Evolutionary conservation across 176 grass and related monocot species (phyloP).

Genomic region (Calamus simplicifolius): DNA sequence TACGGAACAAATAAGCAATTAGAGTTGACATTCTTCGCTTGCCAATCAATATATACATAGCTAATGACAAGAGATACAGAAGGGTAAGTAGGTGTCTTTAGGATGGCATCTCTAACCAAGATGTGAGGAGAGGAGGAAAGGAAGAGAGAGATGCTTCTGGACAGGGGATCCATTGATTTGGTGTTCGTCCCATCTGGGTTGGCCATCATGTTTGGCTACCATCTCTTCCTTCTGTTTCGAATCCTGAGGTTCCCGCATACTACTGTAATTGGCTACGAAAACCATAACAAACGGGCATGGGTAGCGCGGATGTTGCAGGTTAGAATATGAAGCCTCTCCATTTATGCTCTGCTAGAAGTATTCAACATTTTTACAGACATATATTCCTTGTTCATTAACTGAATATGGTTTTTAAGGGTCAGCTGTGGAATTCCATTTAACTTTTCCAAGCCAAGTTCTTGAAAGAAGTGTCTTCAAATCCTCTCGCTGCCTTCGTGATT

Average conservation of each 20-base stretch:
- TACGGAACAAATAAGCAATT: no score
- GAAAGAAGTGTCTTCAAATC: no score
- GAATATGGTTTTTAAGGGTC: no score
- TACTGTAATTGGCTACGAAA: slow-evolving; percentile 84
- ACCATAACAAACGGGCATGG: slow-evolving; percentile 93
- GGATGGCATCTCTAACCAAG: background rate
- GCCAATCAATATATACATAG: no score
- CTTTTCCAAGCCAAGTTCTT: no score
- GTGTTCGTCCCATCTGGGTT: slow-evolving; percentile 64
- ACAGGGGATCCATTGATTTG: slow-evolving; percentile 62
- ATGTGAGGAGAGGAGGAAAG: background rate
- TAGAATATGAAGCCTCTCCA: background rate
- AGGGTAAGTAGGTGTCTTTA: no score
- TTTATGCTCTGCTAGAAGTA: background rate
- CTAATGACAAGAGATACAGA: no score
- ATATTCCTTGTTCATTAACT: no score
- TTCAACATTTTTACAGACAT: no score
- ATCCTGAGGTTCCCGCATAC: slow-evolving; percentile 48
- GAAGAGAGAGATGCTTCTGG: slow-evolving; percentile 28
- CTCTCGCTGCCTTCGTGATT: no score
- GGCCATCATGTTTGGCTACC: slow-evolving; percentile 62
- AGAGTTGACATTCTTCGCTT: no score
- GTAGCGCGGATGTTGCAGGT: slow-evolving; percentile 62
- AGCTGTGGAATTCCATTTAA: no score
- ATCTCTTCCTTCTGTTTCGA: slow-evolving; percentile 87